Evolutionary conservation across 2,329 filamentous ascomycete genomes (phyloP), one percentile per base, ranked within the genome.

Genomic region (Trichoderma simmonsii): DNA sequence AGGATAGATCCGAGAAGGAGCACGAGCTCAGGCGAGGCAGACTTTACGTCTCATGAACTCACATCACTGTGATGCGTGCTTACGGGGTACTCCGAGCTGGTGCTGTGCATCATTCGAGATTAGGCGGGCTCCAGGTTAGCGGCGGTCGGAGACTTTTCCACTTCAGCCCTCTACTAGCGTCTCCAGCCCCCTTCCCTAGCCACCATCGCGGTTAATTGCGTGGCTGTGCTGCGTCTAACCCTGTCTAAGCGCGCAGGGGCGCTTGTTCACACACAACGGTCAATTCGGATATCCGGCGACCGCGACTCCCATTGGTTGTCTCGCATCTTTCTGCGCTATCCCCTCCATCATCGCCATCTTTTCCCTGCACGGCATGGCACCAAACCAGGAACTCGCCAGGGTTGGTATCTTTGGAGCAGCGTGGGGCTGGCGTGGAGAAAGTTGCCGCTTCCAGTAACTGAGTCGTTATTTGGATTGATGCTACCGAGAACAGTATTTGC

Each of bases 211-310:
- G 30, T 43, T 56, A 66, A 63, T 12, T 5, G 43, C 63, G 63
- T 66, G 63, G 63, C 63, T 30, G 48, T 66, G 63, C 63, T 51
- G 62, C 62, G 63, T 54, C 43, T 36, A 66, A 60, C 18, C 21
- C 48, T 21, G 26, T 21, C 48, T 67, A 67, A 67, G 64, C 64
- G 64, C 64, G 64, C 9, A 54, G 24, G 18, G 59, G 18, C 48
- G 63, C 63, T 24, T 66, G 30, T 66, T 21, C 5, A 6, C n/a
- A 6, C 28, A 56, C 32, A 34, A 21, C 21, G 57, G 14, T 32
- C 6, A 39, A 43, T n/a, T 32, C 57, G 32, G 26, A 43, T 43
- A 43, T 43, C 39, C 36, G 36, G 36, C 36, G 15, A 43, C 36
- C 34, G 14, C 34, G 56, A 14, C 28, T 32, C 28, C 32, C 28